Evolutionary conservation across 2,329 filamentous ascomycete genomes (phyloP).

Genomic region (Parastagonospora avenae): DNA sequence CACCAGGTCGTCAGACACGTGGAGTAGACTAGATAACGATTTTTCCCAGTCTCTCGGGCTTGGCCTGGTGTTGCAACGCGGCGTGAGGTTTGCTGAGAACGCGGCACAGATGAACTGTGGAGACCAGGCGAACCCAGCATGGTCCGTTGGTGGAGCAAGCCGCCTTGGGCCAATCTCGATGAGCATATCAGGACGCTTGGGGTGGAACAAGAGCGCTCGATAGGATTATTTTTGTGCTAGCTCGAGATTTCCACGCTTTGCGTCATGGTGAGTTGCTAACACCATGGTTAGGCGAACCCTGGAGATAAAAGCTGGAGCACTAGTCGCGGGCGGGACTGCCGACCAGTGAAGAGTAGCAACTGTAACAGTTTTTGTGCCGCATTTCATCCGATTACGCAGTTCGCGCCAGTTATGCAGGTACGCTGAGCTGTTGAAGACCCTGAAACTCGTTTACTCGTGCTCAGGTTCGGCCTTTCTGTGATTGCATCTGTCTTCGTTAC

Average conservation of each 20-base stretch:
- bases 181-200: slow-evolving; percentile 27
- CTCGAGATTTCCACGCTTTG: slow-evolving; percentile 19
- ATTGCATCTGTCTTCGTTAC: no score
- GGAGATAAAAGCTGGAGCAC: background rate
- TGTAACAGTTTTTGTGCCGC: no score
- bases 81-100: slow-evolving; percentile 24
- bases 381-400: no score
- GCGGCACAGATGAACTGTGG: slow-evolving; percentile 36
- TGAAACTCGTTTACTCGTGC: no score
- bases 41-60: slow-evolving; percentile 34
- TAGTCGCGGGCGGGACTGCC: background rate
- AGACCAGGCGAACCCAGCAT: slow-evolving; percentile 30
- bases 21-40: slow-evolving; percentile 36
- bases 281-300: background rate
- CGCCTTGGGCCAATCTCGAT: slow-evolving; percentile 30
- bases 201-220: slow-evolving; percentile 31
- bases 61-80: slow-evolving; percentile 33
- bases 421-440: background rate
- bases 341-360: background rate
- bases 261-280: slow-evolving; percentile 19
- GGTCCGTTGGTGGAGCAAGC: slow-evolving; percentile 25
- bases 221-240: slow-evolving; percentile 25
- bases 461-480: no score
- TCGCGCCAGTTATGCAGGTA: background rate
- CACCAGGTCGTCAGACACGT: slow-evolving; percentile 26